These are phyloP conservation scores for Clavispora asparagi DNA, from an alignment of 805 yeast genomes.

Conservation along the genomic window DNA sequence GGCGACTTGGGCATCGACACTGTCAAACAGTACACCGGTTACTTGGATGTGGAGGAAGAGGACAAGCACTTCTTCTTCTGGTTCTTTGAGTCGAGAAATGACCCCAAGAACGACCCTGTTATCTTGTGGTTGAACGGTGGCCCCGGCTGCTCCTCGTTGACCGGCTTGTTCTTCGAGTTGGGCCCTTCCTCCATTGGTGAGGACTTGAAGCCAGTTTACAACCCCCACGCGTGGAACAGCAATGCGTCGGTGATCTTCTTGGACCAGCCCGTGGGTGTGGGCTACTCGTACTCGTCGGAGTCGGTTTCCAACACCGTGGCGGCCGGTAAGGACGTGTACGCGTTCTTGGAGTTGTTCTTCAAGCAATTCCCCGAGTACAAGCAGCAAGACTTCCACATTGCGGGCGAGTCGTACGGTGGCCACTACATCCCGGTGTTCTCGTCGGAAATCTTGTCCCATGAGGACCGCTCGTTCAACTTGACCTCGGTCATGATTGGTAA, in stretches of 20 bases:
- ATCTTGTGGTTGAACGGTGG: conserved; percentile 94
- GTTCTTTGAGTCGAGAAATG: conserved; percentile 76
- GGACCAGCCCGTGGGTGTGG: conserved; percentile 93
- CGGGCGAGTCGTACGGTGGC: conserved; percentile 94
- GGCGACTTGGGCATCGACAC: conserved; percentile 63
- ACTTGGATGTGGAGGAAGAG: conserved; percentile 72
- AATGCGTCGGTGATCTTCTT: conserved; percentile 87
- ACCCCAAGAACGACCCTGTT: conserved; percentile 78
- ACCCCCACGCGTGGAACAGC: conserved; percentile 86
- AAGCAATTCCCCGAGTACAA: conserved; percentile 72
- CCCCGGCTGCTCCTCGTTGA: conserved; percentile 90
- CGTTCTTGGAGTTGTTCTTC: conserved; percentile 79
- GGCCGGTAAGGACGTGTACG: conserved; percentile 84
- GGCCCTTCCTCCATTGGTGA: conserved; percentile 79
- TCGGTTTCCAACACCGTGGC: conserved; percentile 65
- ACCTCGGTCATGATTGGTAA: conserved; percentile 81
- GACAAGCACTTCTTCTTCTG: conserved; percentile 92
- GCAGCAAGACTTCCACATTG: conserved; percentile 61
- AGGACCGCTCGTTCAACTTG: conserved; percentile 31
- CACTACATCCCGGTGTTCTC: conserved; percentile 92
- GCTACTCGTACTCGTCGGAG: conserved; percentile 75
- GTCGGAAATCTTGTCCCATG: conserved; percentile 65
- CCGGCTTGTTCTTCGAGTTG: conserved; percentile 85
- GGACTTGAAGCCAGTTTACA: conserved; percentile 63
- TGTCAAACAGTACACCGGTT: conserved; percentile 81